Base-by-base conservation (phyloP, 1,139 yeast species). In the Geotrichum restrictum region DNA sequence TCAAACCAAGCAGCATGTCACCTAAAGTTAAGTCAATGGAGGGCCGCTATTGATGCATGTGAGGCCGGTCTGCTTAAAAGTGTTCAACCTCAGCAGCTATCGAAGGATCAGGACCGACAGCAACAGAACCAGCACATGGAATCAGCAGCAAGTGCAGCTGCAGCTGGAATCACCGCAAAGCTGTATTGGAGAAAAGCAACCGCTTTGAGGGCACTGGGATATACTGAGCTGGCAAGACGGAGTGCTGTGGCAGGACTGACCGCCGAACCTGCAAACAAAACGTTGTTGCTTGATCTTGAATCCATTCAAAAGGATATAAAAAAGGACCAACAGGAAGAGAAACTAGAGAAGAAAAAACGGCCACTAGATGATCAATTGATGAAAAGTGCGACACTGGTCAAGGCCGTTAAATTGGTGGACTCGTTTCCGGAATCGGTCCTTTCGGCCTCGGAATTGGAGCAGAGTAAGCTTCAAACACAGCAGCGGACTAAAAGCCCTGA, bases 1-100 rank as follows among this genome's bases (percentile, higher is more conserved):
- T 87, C 96, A 27, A 89, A 89, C 72, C 80, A 96, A 67, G 96
- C 96, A 21, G 96, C 96, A 68, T 75, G 88, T 43, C 75, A 78
- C 57, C 67, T 86, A 49, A 81, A 84, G 57, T 65, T 83, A 2
- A 64, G 70, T 2, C 74, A 76, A 34, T 83, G 76, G 75, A 62
- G 66, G 2, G 68, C 76, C 22, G 89, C 87, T 1, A 62, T 78
- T 1, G 62, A 67, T 16, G 85, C 82, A 59, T 79, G 88, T 57
- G 65, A 74, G 8, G 59, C 62, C 0, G 95, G 89, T 0, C 66
- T 86, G 22, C 57, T 57, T 1, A 54, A 69, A 1, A 49, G 43
- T 16, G 13, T 7, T 21, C 14, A 18, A 21, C n/a, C 24, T 2
- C 16, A 3, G 19, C 2, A 3, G 4, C 11, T 8, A 11, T 3